A percentile compares a stretch with the other conserved stretches of the same genome.
These are phyloP conservation scores for Cystofilobasidium macerans DNA, from an alignment of 768 basidiomycete genomes.

Conservation along the genomic window DNA sequence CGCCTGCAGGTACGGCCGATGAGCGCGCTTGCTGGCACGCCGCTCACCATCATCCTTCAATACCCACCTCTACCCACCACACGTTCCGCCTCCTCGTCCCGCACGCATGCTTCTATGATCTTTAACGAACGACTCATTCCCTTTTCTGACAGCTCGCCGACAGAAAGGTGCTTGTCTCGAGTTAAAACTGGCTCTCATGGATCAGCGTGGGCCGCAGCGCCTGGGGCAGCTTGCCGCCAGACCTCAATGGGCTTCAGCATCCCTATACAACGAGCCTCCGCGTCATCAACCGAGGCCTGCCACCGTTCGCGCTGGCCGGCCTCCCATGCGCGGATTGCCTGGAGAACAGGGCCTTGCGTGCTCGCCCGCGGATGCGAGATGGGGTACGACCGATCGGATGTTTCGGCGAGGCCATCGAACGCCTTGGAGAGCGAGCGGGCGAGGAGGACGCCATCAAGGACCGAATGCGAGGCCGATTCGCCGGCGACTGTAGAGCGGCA, in stretches of 20 bases:
- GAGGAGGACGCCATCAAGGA: not conserved
- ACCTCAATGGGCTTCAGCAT: not conserved
- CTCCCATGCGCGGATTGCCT: not conserved
- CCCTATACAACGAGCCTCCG: not conserved
- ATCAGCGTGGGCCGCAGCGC: not conserved
- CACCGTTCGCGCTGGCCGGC: not conserved
- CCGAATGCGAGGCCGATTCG: not conserved
- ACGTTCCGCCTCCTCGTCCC: no score
- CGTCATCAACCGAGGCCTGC: not conserved
- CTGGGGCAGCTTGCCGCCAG: not conserved
- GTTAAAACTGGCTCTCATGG: not conserved
- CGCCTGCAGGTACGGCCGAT: slow-evolving; percentile 21
- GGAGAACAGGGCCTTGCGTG: not conserved
- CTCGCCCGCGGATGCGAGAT: not conserved
- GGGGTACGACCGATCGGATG: not conserved
- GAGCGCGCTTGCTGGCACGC: not conserved
- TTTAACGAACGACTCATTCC: not conserved
- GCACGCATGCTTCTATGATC: no score
- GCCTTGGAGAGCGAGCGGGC: not conserved
- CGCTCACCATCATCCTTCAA: no score
- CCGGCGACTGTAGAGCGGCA: not conserved
- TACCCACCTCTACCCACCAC: no score
- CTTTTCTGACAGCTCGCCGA: not conserved
- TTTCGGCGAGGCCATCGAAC: not conserved
- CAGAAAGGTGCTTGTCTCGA: not conserved